Base-by-base conservation (phyloP, 805 yeast species). In the Candida piceae region DNA sequence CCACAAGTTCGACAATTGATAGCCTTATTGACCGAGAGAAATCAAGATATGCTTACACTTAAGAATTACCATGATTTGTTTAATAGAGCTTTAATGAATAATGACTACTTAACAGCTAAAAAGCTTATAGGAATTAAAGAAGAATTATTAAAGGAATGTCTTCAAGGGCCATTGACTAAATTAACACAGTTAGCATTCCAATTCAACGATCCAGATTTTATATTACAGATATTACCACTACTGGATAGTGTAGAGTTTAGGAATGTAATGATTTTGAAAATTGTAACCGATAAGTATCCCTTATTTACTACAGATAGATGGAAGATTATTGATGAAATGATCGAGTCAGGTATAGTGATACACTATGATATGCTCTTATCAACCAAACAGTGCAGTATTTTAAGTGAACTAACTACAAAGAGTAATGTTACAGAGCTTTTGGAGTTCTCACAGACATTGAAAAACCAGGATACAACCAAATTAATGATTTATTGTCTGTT, bases 261-360 rank as follows among this genome's bases (percentile, higher is more conserved):
- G 9, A 9, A 10, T 9, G 13, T 9, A 24, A 7, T 24, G 7
- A 12, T 12, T 5, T 13, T 24, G 13, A 12, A 12, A 12, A 6
- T 24, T 7, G 6, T 24, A 24, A 12, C 26, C 5, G 12, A 24
- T 13, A 9, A 7, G 7, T 10, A 9, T 10, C 6, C 13, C 7
- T 9, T 13, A 5, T 24, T 13, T 5, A 9, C 12, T 5, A 12
- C 6, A 9, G 26, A 24, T 9, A 9, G 13, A 9, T 47, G 52
- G 52, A 11, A 16, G 12, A 12, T 39, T 5, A 18, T 47, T 8
- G 44, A 46, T 11, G n/a, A 34, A 6, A 26, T 46, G 17, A 24
- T 34, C 11, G 20, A 10, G 3, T 6, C 19, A 10, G 39, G 38
- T 9, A 23, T 35, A 3, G n/a, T n/a, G n/a, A n/a, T n/a, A n/a